A percentile compares a stretch with the other conserved stretches of the same genome.
Conservation (phyloP, 495 filamentous ascomycete genomes). For the Tricharina praecox region DNA sequence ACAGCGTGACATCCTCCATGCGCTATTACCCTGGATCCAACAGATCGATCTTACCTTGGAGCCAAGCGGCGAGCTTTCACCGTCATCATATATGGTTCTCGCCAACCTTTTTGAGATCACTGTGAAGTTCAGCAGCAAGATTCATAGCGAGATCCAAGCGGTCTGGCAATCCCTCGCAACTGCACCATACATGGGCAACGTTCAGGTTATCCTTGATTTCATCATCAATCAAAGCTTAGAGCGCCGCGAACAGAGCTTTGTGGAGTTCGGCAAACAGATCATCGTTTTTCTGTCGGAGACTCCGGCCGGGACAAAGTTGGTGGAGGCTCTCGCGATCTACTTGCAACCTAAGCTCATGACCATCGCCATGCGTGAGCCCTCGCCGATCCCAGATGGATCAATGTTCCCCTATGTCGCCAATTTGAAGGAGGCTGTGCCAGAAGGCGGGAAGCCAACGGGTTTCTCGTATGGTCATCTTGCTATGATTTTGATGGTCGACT, state of each 20-base stretch:
- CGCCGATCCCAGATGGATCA: constrained; percentile 54
- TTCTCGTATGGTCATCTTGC: constrained; percentile 87
- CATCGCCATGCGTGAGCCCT: constrained; percentile 36
- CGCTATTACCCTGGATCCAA: constrained; percentile 91
- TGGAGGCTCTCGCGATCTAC: constrained; percentile 55
- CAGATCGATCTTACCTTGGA: constrained; percentile 86
- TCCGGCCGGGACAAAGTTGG: constrained; percentile 73
- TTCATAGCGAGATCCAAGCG: constrained; percentile 94
- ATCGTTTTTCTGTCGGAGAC: constrained; percentile 90
- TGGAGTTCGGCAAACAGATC: constrained; percentile 92
- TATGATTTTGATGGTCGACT: constrained; percentile 82
- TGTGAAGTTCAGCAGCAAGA: constrained; percentile 65
- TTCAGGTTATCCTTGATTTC: constrained; percentile 84
- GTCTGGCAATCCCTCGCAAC: constrained; percentile 94
- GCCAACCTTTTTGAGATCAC: constrained; percentile 95
- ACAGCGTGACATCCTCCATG: constrained; percentile 85
- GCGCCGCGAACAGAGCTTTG: constrained; percentile 87
- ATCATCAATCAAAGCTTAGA: constrained; percentile 87
- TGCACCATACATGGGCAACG: constrained; percentile 85
- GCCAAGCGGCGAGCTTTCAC: constrained; percentile 77
- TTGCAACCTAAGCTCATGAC: constrained; percentile 43
- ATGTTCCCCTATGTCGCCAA: constrained; percentile 80
- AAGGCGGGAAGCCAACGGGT: constrained; percentile 71
- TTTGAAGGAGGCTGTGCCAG: constrained; percentile 57
- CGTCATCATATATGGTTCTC: constrained; percentile 82